Conservation (phyloP, 192 early-diverging fungal genomes). For the Gamsiella multidivaricata region DNA sequence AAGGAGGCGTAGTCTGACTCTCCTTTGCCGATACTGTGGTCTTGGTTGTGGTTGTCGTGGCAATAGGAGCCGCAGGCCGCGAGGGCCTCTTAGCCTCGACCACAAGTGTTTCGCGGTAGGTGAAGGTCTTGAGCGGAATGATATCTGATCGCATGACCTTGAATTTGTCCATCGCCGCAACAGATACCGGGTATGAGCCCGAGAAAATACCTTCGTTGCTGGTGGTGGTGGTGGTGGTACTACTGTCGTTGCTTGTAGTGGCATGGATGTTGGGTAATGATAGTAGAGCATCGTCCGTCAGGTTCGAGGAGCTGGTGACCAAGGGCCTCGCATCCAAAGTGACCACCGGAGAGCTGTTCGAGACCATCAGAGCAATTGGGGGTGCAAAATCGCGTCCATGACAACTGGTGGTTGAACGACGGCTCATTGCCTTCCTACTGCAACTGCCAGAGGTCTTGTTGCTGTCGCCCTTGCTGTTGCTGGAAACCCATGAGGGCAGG, state of each 20-base stretch:
- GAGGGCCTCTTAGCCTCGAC: constrained; percentile 15
- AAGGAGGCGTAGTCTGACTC: neutral
- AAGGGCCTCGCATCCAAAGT: constrained; percentile 32
- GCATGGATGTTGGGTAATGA: constrained; percentile 8
- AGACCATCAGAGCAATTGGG: constrained; percentile 18
- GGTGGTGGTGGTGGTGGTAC: neutral
- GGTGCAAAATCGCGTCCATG: constrained; percentile 15
- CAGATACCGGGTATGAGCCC: constrained; percentile 24
- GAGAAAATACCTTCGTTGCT: neutral
- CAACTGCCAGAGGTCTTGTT: too few species aligned
- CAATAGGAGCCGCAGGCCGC: neutral
- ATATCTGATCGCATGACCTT: constrained; percentile 34
- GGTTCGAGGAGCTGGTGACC: constrained; percentile 26
- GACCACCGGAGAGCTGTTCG: constrained; percentile 26
- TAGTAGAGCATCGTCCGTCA: constrained; percentile 15
- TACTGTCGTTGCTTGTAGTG: neutral
- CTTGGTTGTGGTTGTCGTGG: too few species aligned
- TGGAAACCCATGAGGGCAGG: neutral
- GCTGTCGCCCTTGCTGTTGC: neutral
- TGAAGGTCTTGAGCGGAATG: constrained; percentile 48
- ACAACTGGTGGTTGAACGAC: neutral
- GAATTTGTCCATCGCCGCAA: constrained; percentile 44
- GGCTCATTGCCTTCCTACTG: neutral
- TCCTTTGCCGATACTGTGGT: too few species aligned
- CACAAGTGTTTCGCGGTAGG: constrained; percentile 32